These are phyloP conservation scores for Pseudogymnoascus sp. DNA, from an alignment of 2,329 filamentous ascomycete species.

Conservation along the genomic window DNA sequence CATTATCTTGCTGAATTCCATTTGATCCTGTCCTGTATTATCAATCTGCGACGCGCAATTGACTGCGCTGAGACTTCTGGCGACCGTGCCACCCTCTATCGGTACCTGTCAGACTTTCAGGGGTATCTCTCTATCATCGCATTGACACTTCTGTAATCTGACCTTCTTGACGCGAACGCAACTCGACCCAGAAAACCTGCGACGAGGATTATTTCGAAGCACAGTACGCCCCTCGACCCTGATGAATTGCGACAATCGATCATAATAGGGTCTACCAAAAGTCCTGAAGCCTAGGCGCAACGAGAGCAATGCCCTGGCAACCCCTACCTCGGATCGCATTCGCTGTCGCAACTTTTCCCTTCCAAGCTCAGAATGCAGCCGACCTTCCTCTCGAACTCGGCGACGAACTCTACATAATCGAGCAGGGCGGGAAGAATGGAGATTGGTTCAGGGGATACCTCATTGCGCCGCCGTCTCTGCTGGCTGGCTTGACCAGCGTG, in stretches of 20 bases:
- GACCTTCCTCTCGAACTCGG: constrained; percentile 95
- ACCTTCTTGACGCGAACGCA: neutral
- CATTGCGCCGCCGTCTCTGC: constrained; percentile 83
- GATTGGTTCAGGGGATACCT: constrained; percentile 95
- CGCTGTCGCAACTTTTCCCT: constrained; percentile 92
- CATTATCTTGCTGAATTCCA: neutral
- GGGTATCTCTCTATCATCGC: neutral
- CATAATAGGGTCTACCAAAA: neutral
- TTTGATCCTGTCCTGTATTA: neutral
- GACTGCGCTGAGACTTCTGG: neutral
- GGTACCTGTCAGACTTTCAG: constrained; percentile 5
- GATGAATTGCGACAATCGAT: constrained; percentile 1
- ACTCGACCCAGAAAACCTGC: neutral
- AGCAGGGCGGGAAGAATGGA: constrained; percentile 77
- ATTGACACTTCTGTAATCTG: neutral
- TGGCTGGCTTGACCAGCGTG: constrained; percentile 82
- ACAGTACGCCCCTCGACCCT: neutral
- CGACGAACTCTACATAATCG: constrained; percentile 97
- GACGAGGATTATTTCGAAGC: neutral
- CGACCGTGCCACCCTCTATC: neutral
- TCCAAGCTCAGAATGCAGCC: constrained; percentile 74
- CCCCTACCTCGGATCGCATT: constrained; percentile 95
- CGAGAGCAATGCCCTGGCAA: constrained; percentile 75
- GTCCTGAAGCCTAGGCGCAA: constrained; percentile 3
- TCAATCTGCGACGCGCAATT: neutral